Conservation (phyloP, 495 filamentous ascomycete species). For the Xylaria sp. region DNA sequence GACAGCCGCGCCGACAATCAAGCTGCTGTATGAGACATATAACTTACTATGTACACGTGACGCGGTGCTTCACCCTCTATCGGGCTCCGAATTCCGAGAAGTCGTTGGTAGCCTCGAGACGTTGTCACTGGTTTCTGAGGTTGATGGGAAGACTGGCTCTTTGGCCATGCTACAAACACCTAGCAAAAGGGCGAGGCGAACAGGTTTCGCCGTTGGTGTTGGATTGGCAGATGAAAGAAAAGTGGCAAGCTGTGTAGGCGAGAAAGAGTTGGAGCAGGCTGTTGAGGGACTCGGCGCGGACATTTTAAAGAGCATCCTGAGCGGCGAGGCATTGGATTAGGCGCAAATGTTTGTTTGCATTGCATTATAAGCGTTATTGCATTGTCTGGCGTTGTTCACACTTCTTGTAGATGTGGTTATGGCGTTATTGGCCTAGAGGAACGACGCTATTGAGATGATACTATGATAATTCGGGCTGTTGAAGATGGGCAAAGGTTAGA, state of each 20-base stretch:
- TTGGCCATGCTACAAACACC: slow-evolving; percentile 64
- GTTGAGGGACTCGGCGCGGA: slow-evolving; percentile 70
- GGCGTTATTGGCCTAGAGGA: slow-evolving; percentile 28
- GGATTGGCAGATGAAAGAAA: slow-evolving; percentile 67
- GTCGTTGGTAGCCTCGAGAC: slow-evolving; percentile 90
- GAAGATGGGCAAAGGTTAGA: neutral
- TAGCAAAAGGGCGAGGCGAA: slow-evolving; percentile 60
- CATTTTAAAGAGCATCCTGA: slow-evolving; percentile 61
- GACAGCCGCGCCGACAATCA: slow-evolving; percentile 71
- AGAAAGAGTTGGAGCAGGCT: slow-evolving; percentile 75
- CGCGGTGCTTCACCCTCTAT: slow-evolving; percentile 83
- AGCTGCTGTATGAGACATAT: slow-evolving; percentile 81
- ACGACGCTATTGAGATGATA: neutral
- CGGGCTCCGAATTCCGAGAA: slow-evolving; percentile 89
- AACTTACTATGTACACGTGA: slow-evolving; percentile 80
- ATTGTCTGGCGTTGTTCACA: slow-evolving; percentile 23
- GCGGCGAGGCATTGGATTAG: slow-evolving; percentile 57
- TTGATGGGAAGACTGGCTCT: slow-evolving; percentile 73
- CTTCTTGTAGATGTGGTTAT: slow-evolving; percentile 11
- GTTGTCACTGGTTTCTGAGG: slow-evolving; percentile 77
- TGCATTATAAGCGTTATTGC: slow-evolving; percentile 35
- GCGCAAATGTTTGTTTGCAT: slow-evolving; percentile 26
- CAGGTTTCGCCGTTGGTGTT: slow-evolving; percentile 44
- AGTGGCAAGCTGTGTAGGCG: slow-evolving; percentile 77
- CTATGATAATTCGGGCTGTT: neutral